Evolutionary conservation across 805 yeast genomes (phyloP), one percentile per base, ranked within the genome.

Genomic region (Suhomyces sp.): DNA sequence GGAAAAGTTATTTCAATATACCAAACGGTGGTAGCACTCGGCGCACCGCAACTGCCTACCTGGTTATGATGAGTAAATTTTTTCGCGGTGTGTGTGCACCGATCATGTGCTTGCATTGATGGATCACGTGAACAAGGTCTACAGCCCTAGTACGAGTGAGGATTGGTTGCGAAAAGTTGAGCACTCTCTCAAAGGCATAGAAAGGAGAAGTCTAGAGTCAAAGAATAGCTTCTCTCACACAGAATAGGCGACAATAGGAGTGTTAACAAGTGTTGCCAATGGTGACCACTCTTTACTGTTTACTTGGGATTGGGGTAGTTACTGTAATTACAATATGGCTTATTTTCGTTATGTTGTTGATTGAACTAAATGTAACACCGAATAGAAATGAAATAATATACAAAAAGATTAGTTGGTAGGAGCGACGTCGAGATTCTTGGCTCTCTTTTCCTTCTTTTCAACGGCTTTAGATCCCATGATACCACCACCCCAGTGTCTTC

Each of bases 401-500:
- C n/a, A n/a, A n/a, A n/a, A n/a, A n/a, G 25, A 15, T 23, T 31
- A 31, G 35, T 31, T 31, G 27, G 29, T 23, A 13, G 35, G 28
- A n/a, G 39, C 43, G 19, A 32, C 72, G 21, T 58, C 66, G 54
- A 73, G 53, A 54, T 73, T 71, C 72, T 74, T 80, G 51, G 79
- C 82, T 63, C 70, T 81, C 82, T 85, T 86, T 56, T 79, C 90
- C 49, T 70, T 65, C 77, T 83, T 87, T 63, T 81, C 93, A 60
- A 77, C 79, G 63, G 97, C 88, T 79, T 91, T 93, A 58, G 84
- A 74, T 70, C 98, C 96, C 80, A 93, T 76, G 70, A 88, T 65
- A 80, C 98, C 98, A 79, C 98, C 98, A 80, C 98, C 98, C 98
- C 98, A 91, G 83, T 88, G 95, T 77, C 87, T 88, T 81, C 95